Conservation (phyloP, 2,329 filamentous ascomycete genomes). For the Pseudonectria foliicola region DNA sequence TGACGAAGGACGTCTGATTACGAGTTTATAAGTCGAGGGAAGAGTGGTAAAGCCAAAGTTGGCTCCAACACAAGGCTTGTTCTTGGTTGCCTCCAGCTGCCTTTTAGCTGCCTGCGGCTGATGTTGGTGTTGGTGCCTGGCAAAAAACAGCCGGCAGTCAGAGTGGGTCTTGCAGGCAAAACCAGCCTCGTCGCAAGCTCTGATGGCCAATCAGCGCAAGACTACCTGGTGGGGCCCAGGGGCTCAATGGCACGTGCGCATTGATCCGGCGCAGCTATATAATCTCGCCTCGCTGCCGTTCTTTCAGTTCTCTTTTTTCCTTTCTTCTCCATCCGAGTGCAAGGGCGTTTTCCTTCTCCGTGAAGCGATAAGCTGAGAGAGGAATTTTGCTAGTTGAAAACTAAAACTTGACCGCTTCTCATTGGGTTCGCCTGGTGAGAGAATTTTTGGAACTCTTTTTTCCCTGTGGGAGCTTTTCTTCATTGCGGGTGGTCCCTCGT, state of each 20-base stretch:
- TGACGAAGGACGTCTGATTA: no score
- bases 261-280: conserved; percentile 26
- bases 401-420: conserved; percentile 66
- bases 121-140: no score
- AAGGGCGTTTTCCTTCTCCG: conserved; percentile 56
- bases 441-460: conserved; percentile 59
- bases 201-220: background rate
- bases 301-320: conserved; percentile 30
- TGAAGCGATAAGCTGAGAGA: conserved; percentile 66
- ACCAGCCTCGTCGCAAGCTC: background rate
- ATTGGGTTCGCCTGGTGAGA: conserved; percentile 59
- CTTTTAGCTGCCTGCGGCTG: no score
- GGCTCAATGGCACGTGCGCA: conserved; percentile 9
- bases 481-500: conserved; percentile 30
- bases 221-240: background rate
- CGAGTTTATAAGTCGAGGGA: no score
- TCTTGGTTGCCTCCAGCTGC: no score
- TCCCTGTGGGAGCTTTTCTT: conserved; percentile 29
- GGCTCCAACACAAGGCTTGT: no score
- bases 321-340: conserved; percentile 52
- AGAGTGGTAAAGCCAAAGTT: no score
- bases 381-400: conserved; percentile 87
- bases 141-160: no score
- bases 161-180: background rate
- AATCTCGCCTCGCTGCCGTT: conserved; percentile 15